Conservation (phyloP, 345 rosid genomes). For the Acer negundo region DNA sequence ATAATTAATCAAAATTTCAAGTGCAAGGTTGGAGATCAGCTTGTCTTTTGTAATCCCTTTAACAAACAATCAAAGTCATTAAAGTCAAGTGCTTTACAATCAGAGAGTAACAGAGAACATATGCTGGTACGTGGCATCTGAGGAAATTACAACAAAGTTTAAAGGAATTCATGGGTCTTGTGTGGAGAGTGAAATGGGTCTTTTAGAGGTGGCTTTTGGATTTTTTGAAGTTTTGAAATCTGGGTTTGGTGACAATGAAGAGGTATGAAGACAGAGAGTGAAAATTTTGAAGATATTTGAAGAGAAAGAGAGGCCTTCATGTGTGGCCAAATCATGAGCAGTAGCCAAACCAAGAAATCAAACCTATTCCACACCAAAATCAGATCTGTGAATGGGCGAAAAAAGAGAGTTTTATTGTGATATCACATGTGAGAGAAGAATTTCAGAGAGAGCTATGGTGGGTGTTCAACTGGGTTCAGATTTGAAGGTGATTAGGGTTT, state of each 20-base stretch:
- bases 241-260: background rate
- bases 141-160: conserved; percentile 5
- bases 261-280: too few species aligned
- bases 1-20: conserved; percentile 37
- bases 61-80: conserved; percentile 25
- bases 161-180: background rate
- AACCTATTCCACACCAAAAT: too few species aligned
- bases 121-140: conserved; percentile 17
- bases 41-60: conserved; percentile 22
- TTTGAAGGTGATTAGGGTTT: too few species aligned
- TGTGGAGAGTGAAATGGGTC: background rate
- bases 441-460: too few species aligned
- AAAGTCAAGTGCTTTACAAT: background rate
- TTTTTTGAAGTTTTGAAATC: background rate
- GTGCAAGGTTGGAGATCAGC: conserved; percentile 28
- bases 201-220: background rate
- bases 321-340: background rate
- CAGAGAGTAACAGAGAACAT: conserved; percentile 25
- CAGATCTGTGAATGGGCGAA: too few species aligned
- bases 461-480: too few species aligned
- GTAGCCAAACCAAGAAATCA: too few species aligned
- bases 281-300: background rate
- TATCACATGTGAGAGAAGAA: too few species aligned
- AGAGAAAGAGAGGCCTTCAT: conserved; percentile 4
- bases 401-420: too few species aligned